Evolutionary conservation across 2,329 filamentous ascomycete genomes (phyloP), one percentile per base, ranked within the genome.

Genomic region (Neodidymelliopsis sp.): DNA sequence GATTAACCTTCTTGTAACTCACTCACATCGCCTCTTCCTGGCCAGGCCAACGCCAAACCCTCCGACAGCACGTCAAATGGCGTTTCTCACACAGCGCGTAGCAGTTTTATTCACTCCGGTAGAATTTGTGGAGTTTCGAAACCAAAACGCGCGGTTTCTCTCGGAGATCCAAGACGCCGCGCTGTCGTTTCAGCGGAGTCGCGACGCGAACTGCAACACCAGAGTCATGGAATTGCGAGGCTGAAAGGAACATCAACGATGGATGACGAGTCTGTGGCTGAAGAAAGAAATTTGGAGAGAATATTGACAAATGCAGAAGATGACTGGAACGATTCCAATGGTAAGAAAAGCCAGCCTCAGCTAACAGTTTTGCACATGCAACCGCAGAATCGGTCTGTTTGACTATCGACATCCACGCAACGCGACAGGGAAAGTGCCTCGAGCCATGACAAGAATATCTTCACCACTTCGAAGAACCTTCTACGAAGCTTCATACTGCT

Each of bases 91-190:
- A 53, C 16, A 30, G 3, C 24, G 24, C 52, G 56, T 63, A 40
- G 40, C 59, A 56, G 34, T 11, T 12, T 5, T 28, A 18, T 33
- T 46, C 41, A 41, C 35, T 13, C 15, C 46, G 11, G 25, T 13
- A 13, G 28, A 13, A 47, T 34, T 12, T 47, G 49, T 54, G 38
- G 31, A 44, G 57, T 59, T 62, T 66, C 52, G 45, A 66, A 66
- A 65, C 63, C 44, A 25, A 51, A 50, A 45, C 53, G 49, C 54
- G 46, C 43, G 50, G 39, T 53, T 42, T 31, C 27, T 28, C 20
- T 46, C 43, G 49, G 46, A 28, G 22, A 29, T 41, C 31, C 18
- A 38, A 15, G 39, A 23, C 41, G 44, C 47, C 44, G 46, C 37
- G 42, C 52, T 56, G 31, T 43, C 34, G 55, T 57, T 55, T 55